Conservation (phyloP, 441 rosid species). For the Iberis amara region DNA sequence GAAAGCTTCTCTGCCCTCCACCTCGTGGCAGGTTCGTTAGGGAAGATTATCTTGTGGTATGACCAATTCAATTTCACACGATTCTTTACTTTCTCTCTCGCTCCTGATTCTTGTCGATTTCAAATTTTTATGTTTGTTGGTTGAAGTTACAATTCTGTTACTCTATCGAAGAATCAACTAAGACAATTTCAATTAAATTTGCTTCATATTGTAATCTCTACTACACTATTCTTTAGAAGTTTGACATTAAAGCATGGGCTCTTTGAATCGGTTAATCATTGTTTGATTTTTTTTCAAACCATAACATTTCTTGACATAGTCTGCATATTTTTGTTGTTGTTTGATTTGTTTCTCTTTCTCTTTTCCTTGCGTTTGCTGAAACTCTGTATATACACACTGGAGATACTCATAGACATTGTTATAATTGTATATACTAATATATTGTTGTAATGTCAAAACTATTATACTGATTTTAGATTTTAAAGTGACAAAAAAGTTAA, state of each 20-base stretch:
- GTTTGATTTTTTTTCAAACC: no score
- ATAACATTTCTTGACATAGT: slow-evolving; percentile 15
- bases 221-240: not conserved
- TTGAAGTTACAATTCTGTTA: not conserved
- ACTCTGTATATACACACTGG: slow-evolving; percentile 18
- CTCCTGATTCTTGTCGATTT: no score
- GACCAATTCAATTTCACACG: not conserved
- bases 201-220: slow-evolving; percentile 17
- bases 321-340: not conserved
- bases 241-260: not conserved
- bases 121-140: not conserved
- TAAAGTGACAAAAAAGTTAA: no score
- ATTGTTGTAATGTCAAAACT: slow-evolving; percentile 26
- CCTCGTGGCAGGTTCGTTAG: slow-evolving; percentile 65
- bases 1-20: slow-evolving; percentile 61
- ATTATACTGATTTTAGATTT: not conserved
- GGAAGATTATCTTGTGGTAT: slow-evolving; percentile 87
- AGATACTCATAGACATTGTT: slow-evolving; percentile 26
- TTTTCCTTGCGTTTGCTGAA: not conserved
- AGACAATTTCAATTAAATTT: not conserved
- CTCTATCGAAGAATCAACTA: no score
- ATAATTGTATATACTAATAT: slow-evolving; percentile 1
- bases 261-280: not conserved
- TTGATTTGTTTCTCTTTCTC: slow-evolving; percentile 13
- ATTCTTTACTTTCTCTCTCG: not conserved